A percentile compares a stretch with the other conserved stretches of the same genome.
Evolutionary conservation across 164 flowering plant species (phyloP).

Genomic region (Akebia trifoliata): DNA sequence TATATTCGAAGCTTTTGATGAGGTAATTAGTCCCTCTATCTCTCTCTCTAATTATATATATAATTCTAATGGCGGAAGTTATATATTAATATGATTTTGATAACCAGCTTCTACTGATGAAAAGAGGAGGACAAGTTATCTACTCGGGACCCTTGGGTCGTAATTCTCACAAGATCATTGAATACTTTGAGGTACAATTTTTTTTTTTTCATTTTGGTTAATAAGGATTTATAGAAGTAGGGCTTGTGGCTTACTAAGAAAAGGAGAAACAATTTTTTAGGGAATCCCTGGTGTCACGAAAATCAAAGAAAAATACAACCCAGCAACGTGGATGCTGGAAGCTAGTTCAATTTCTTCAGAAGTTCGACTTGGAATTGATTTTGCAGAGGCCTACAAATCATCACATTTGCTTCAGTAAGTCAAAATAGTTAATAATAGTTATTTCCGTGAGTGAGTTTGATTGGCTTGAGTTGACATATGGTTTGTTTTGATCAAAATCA

Average conservation of each 20-base stretch:
- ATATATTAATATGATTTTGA: neutral
- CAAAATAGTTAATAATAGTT: no score
- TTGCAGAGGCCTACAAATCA: neutral
- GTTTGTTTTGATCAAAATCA: conserved; percentile 20
- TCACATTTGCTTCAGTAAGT: no score
- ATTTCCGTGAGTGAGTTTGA: neutral
- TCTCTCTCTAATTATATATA: no score
- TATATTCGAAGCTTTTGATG: conserved; percentile 95
- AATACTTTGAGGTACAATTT: conserved; percentile 75
- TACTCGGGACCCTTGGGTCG: conserved; percentile 80
- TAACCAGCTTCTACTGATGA: conserved; percentile 66
- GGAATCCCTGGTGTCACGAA: neutral
- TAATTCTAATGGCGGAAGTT: neutral
- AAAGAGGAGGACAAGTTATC: conserved; percentile 92
- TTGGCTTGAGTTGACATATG: neutral
- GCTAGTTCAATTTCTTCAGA: conserved; percentile 25
- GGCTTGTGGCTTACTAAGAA: no score
- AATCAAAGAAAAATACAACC: conserved; percentile 39
- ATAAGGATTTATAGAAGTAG: no score
- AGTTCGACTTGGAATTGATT: conserved; percentile 17
- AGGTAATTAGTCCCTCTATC: no score
- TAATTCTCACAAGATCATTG: conserved; percentile 69
- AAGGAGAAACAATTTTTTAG: neutral
- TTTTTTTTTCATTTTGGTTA: no score
- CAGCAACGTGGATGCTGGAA: conserved; percentile 18